Evolutionary conservation across 495 filamentous ascomycete genomes (phyloP).

Genomic region (Trypethelium eluteriae): DNA sequence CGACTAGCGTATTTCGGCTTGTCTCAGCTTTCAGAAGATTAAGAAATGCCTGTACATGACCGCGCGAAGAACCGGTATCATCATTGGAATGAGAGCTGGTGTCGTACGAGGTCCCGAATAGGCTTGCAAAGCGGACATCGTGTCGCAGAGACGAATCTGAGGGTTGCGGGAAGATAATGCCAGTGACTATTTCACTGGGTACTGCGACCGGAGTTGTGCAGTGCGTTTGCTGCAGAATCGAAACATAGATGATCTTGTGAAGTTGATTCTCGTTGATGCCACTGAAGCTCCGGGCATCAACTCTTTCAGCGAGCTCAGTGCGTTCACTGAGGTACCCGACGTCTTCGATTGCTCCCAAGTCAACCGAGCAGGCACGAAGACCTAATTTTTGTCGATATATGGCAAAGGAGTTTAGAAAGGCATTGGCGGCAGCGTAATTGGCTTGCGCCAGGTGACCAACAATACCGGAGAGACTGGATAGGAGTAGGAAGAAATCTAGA

Average conservation of each 20-base stretch:
- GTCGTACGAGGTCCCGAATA: not conserved
- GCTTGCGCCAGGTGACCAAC: slow-evolving; percentile 10
- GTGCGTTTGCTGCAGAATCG: slow-evolving; percentile 1
- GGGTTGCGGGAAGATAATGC: not conserved
- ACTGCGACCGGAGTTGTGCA: not conserved
- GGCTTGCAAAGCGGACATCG: not conserved
- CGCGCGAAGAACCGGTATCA: not conserved
- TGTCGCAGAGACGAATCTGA: not conserved
- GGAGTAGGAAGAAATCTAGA: slow-evolving; percentile 14
- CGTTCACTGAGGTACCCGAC: slow-evolving; percentile 9
- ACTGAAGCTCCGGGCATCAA: not conserved
- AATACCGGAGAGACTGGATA: slow-evolving; percentile 13
- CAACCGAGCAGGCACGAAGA: not conserved
- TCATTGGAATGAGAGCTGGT: not conserved
- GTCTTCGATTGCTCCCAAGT: slow-evolving; percentile 12
- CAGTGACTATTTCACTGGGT: not conserved
- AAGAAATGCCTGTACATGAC: not conserved
- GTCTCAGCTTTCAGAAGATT: not conserved
- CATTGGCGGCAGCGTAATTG: slow-evolving; percentile 15
- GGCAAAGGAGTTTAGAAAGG: slow-evolving; percentile 5
- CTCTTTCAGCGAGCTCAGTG: not conserved
- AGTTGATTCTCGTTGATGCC: not conserved
- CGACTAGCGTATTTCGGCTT: not conserved
- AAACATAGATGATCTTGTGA: not conserved
- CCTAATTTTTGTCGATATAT: slow-evolving; percentile 5